Base-by-base conservation (phyloP, 2,329 filamentous ascomycete species). In the Rhynchosporium secalis region DNA sequence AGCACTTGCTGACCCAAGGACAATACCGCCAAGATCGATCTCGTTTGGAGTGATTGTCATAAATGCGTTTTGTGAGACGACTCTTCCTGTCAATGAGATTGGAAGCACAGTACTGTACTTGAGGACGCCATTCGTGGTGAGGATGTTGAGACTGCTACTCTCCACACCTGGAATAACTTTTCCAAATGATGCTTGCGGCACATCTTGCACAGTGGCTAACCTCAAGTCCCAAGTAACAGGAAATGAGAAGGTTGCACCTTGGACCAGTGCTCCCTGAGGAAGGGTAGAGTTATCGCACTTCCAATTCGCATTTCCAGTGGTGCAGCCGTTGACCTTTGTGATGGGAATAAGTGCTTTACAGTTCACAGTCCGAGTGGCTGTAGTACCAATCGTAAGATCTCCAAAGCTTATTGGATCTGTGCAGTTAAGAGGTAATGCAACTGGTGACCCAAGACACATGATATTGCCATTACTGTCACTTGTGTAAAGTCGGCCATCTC, bases 371-470 rank as follows among this genome's bases (percentile, higher is more conserved):
- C 68, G 56, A 1, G 69, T 75, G 26, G 68, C 70, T 6, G 69
- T 69, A 9, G 67, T 69, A 1, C 76, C 76, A 46, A 76, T 72
- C 2, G 73, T 69, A 2, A 78, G 66, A 45, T 71, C 68, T 4
- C 76, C 77, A 66, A 79, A 79, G 45, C 77, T 69, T 20, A 78
- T 71, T 4, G 76, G 76, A 29, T 73, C 72, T 12, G 72, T 75
- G 61, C 78, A 79, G 59, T 72, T 75, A 13, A 79, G 64, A 3
- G 78, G 75, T 4, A 77, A 62, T 55, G 76, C 76, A 51, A 79
- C 77, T 3, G 78, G 78, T 12, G 77, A 77, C 6, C 76, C 76
- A 26, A 76, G 65, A 43, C 72, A 73, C 15, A 74, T 69, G 12
- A 77, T 62, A 51, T 69, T 72, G 13, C 73, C 73, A 60, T 70